These are phyloP conservation scores for Eutrema heterophyllum DNA, from an alignment of 345 rosid species.

Conservation along the genomic window DNA sequence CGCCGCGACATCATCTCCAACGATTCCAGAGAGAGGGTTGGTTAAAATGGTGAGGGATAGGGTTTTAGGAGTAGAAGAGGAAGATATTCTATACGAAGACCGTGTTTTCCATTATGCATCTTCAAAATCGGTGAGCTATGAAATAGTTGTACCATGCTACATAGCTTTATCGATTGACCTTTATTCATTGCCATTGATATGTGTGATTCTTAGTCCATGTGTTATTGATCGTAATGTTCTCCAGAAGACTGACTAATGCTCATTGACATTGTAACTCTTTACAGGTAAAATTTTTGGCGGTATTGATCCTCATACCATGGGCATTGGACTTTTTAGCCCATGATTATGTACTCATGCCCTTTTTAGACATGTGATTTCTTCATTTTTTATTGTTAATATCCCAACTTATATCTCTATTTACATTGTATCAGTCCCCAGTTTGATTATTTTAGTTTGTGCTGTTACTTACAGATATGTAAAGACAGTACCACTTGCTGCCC, in stretches of 20 bases:
- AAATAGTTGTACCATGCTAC: not conserved
- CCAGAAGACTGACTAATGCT: conserved; percentile 6
- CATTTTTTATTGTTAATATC: not conserved
- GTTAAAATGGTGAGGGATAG: conserved; percentile 62
- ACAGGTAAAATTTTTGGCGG: conserved; percentile 85
- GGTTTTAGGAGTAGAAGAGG: conserved; percentile 71
- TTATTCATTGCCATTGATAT: not conserved
- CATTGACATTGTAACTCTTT: conserved; percentile 27
- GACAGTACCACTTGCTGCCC: conserved; percentile 92
- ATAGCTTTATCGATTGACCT: not conserved
- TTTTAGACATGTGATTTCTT: conserved; percentile 71
- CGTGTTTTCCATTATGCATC: conserved; percentile 85
- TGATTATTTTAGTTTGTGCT: not conserved
- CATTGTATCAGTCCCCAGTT: not conserved
- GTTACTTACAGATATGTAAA: conserved; percentile 63
- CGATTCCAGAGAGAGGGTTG: conserved; percentile 60
- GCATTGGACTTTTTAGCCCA: conserved; percentile 83
- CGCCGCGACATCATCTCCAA: conserved; percentile 49
- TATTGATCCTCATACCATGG: conserved; percentile 74
- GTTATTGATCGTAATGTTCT: conserved; percentile 1
- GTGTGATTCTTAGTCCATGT: not conserved
- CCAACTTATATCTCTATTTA: not conserved
- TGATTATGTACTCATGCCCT: conserved; percentile 92
- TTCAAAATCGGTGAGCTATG: conserved; percentile 58
- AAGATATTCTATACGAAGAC: conserved; percentile 87